A percentile compares a stretch with the other conserved stretches of the same genome.
Conservation (phyloP, 768 basidiomycete genomes). For the Phylloporus scabripes region DNA sequence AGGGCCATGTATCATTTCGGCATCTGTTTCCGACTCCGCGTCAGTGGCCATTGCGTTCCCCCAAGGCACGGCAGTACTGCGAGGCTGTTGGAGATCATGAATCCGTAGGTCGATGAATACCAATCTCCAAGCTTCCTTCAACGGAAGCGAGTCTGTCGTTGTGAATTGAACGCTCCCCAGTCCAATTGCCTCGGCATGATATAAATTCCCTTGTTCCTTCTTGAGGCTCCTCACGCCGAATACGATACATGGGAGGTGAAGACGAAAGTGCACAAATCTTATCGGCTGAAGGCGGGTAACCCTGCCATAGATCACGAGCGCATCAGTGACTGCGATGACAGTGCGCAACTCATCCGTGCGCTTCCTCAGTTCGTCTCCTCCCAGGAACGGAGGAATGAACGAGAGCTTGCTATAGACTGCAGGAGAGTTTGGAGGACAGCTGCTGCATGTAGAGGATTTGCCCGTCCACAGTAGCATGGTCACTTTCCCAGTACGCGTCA, state of each 20-base stretch:
- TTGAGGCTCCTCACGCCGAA: not conserved
- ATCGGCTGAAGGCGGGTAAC: not conserved
- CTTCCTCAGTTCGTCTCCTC: too few relatives aligned
- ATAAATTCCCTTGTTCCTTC: not conserved
- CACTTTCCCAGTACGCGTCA: too few relatives aligned
- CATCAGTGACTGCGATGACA: too few relatives aligned
- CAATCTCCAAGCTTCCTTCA: not conserved
- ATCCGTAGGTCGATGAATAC: constrained; percentile 1
- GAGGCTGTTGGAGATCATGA: not conserved
- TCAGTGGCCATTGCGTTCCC: too few relatives aligned
- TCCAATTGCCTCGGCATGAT: not conserved
- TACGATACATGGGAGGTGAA: constrained; percentile 1
- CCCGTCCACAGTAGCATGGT: too few relatives aligned
- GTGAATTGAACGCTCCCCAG: constrained; percentile 1
- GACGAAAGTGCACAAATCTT: not conserved
- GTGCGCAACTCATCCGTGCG: too few relatives aligned
- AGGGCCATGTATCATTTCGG: not conserved
- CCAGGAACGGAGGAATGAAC: too few relatives aligned
- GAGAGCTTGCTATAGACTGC: too few relatives aligned
- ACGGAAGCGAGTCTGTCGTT: not conserved
- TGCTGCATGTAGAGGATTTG: too few relatives aligned
- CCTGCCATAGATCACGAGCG: too few relatives aligned
- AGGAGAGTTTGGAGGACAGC: too few relatives aligned
- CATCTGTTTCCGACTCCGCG: not conserved
- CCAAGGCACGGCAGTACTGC: not conserved